Evolutionary conservation across 2,329 filamentous ascomycete genomes (phyloP).

Genomic region (Piedraia hortae): DNA sequence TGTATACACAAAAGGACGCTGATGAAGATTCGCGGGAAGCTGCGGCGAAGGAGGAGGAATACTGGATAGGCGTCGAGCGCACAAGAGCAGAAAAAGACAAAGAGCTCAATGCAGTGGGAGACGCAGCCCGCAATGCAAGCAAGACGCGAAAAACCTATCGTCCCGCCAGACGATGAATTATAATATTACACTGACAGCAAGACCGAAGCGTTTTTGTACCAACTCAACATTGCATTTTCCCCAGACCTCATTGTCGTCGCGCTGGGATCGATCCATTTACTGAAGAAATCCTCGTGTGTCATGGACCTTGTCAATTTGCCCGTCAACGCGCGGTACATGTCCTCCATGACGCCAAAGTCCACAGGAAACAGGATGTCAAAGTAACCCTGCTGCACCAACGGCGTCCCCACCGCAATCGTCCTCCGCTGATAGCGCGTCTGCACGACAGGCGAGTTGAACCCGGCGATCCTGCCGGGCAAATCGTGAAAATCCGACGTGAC

Average conservation of each 20-base stretch:
- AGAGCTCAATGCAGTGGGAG: too few relatives aligned
- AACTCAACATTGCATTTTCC: constrained; percentile 73
- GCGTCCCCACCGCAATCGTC: constrained; percentile 72
- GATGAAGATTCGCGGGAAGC: too few relatives aligned
- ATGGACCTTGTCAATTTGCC: constrained; percentile 68
- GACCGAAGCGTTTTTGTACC: constrained; percentile 89
- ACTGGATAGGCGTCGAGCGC: too few relatives aligned
- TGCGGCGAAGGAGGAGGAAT: too few relatives aligned
- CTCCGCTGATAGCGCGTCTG: constrained; percentile 74
- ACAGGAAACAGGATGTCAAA: constrained; percentile 98
- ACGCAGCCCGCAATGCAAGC: too few relatives aligned
- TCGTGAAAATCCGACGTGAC: constrained; percentile 75
- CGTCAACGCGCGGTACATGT: constrained; percentile 77
- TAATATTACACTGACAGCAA: constrained; percentile 65
- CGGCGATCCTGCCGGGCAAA: constrained; percentile 55
- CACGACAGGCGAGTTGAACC: constrained; percentile 79
- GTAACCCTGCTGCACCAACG: constrained; percentile 89
- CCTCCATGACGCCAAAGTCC: constrained; percentile 71
- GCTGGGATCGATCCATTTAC: constrained; percentile 66
- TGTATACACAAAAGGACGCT: too few relatives aligned
- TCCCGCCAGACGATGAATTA: too few relatives aligned
- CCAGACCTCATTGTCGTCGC: constrained; percentile 72
- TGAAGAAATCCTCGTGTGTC: constrained; percentile 75
- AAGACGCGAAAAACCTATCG: too few relatives aligned
- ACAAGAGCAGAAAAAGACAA: too few relatives aligned